These are phyloP conservation scores for Leccinum arenicola DNA, from an alignment of 768 basidiomycete species.

Conservation along the genomic window DNA sequence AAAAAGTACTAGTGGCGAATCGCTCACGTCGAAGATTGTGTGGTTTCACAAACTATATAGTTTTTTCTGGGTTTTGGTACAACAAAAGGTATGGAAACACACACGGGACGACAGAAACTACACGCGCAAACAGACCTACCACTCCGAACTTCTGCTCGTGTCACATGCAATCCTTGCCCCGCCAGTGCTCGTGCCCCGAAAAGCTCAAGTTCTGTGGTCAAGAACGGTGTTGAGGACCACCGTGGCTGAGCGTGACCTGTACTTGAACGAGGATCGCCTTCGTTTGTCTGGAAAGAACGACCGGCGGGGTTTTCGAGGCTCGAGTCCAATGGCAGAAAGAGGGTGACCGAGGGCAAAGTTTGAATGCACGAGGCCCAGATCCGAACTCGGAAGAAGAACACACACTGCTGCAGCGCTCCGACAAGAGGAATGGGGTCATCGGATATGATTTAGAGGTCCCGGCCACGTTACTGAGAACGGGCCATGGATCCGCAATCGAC, in stretches of 20 bases:
- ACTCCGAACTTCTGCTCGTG: conserved; percentile 11
- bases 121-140: conserved; percentile 7
- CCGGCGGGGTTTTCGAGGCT: not conserved
- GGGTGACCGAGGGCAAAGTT: not conserved
- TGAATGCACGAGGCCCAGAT: conserved; percentile 14
- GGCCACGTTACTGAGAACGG: conserved; percentile 2
- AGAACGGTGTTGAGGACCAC: not conserved
- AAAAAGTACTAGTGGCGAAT: no score
- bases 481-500: not conserved
- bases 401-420: no score
- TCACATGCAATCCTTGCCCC: conserved; percentile 2
- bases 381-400: conserved; percentile 7
- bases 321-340: not conserved
- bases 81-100: conserved; percentile 5
- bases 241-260: not conserved
- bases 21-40: no score
- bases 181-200: not conserved
- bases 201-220: not conserved
- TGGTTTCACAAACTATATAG: not conserved
- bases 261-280: not conserved
- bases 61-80: conserved; percentile 13
- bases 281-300: not conserved
- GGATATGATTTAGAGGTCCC: conserved; percentile 2
- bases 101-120: conserved; percentile 2
- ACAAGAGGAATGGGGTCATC: conserved; percentile 5